phyloP scores from a whole-genome alignment of 371 early-diverging fungal genomes.

The Mucor plumbeus region DNA sequence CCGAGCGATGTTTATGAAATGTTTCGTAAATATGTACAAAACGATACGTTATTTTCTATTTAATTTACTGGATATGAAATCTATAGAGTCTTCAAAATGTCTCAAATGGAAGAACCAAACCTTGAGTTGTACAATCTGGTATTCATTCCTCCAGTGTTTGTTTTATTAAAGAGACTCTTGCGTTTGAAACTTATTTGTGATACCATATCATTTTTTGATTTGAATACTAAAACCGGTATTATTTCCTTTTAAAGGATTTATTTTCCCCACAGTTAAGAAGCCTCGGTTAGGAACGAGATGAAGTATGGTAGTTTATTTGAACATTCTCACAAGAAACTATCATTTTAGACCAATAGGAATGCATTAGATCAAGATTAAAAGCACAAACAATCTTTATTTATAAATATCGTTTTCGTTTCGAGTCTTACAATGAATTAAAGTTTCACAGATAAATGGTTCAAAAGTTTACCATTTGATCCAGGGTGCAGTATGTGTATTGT shows the following conservation, averaged over 20 bases:
- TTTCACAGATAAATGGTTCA: neutral
- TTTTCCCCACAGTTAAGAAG: neutral
- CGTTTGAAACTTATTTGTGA: too few species aligned
- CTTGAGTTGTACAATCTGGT: too few species aligned
- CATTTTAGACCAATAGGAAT: neutral
- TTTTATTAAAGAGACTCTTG: too few species aligned
- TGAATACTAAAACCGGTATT: neutral
- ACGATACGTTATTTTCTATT: too few species aligned
- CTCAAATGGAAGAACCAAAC: too few species aligned
- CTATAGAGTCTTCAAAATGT: too few species aligned
- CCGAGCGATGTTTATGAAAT: too few species aligned
- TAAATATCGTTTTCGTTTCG: neutral
- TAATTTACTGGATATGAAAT: too few species aligned
- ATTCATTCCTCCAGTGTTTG: too few species aligned
- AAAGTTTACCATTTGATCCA: neutral
- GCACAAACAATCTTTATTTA: neutral
- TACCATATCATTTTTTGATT: neutral
- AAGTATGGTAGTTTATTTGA: too few species aligned
- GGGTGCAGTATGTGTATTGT: neutral
- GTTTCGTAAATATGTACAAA: too few species aligned
- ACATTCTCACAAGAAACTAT: neutral
- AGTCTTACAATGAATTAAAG: neutral
- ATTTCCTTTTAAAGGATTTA: neutral
- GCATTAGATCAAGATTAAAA: neutral
- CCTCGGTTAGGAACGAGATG: neutral